Conservation (phyloP, 1,284 basidiomycete species). For the Sporisorium reilianum region DNA sequence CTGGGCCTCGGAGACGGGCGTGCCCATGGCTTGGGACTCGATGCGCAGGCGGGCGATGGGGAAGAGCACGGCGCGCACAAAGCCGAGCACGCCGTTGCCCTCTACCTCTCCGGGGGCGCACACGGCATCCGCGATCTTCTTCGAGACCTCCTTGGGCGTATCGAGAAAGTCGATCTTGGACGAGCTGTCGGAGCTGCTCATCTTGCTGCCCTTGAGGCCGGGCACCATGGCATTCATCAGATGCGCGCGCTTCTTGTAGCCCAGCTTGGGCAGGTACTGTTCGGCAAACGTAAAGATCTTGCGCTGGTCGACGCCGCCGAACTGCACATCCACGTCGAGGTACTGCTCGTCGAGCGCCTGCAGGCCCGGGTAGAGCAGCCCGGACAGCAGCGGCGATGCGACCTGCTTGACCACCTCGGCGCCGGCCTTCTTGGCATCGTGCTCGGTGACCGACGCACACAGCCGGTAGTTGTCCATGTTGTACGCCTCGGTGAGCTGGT, state of each 20-base stretch:
- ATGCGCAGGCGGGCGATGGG: constrained; percentile 75
- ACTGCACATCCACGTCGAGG: constrained; percentile 95
- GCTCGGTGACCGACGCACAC: constrained; percentile 88
- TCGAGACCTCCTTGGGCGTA: constrained; percentile 81
- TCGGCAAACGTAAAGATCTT: constrained; percentile 99
- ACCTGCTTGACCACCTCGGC: constrained; percentile 99
- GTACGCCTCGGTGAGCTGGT: constrained; percentile 92
- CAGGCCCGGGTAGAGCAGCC: constrained; percentile 92
- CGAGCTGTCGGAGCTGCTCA: constrained; percentile 97
- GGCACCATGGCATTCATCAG: constrained; percentile 99
- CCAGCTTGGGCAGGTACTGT: constrained; percentile 89
- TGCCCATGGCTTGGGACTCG: constrained; percentile 51
- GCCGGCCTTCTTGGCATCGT: constrained; percentile 98
- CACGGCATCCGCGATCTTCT: constrained; percentile 92
- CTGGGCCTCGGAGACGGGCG: constrained; percentile 19
- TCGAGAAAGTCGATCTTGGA: constrained; percentile 99
- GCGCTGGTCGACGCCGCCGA: constrained; percentile 97
- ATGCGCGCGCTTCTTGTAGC: constrained; percentile 94
- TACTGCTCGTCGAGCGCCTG: constrained; percentile 98
- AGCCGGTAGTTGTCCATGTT: constrained; percentile 94
- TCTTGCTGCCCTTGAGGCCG: constrained; percentile 92
- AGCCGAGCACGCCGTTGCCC: constrained; percentile 91
- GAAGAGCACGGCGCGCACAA: constrained; percentile 87
- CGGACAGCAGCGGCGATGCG: constrained; percentile 88
- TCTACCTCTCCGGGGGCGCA: constrained; percentile 87